Percentiles rank a stretch among this genome's conserved stretches.
Conservation (phyloP, 2,329 filamentous ascomycete species). For the Drechslerella dactyloides region DNA sequence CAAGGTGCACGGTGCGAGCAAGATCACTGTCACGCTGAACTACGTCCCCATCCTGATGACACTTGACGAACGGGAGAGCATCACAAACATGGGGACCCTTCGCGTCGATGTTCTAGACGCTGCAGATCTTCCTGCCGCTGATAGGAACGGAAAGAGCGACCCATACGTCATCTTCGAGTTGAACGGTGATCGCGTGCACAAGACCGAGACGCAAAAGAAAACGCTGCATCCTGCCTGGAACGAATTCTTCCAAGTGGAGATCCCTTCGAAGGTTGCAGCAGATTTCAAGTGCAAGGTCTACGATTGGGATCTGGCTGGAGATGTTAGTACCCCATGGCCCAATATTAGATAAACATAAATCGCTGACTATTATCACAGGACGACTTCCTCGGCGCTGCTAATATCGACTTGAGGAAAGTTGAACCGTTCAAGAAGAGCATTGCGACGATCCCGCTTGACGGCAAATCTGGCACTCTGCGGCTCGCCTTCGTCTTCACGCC, state of each 20-base stretch:
- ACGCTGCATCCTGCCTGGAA: slow-evolving; percentile 95
- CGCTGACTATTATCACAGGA: slow-evolving; percentile 60
- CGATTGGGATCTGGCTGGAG: slow-evolving; percentile 97
- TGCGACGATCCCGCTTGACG: slow-evolving; percentile 69
- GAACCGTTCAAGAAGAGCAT: slow-evolving; percentile 86
- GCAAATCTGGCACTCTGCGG: slow-evolving; percentile 74
- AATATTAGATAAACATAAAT: background rate
- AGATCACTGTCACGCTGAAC: slow-evolving; percentile 87
- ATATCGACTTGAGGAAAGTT: slow-evolving; percentile 76
- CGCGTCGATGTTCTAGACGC: slow-evolving; percentile 92
- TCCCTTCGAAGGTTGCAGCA: slow-evolving; percentile 83
- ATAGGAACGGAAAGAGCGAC: slow-evolving; percentile 95
- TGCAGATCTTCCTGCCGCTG: slow-evolving; percentile 84
- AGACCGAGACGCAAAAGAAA: slow-evolving; percentile 96
- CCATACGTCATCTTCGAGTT: slow-evolving; percentile 95
- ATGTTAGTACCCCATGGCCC: slow-evolving; percentile 57
- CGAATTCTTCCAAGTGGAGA: slow-evolving; percentile 84
- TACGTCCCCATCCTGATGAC: slow-evolving; percentile 94
- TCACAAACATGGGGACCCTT: slow-evolving; percentile 97
- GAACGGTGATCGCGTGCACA: slow-evolving; percentile 87
- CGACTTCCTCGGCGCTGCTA: slow-evolving; percentile 80
- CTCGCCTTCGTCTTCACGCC: slow-evolving; percentile 90
- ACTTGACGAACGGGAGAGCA: slow-evolving; percentile 91
- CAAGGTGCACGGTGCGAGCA: slow-evolving; percentile 73
- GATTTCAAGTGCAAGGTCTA: slow-evolving; percentile 83